Conservation (phyloP, 148 eudicot species). For the Pouteria glomerata region DNA sequence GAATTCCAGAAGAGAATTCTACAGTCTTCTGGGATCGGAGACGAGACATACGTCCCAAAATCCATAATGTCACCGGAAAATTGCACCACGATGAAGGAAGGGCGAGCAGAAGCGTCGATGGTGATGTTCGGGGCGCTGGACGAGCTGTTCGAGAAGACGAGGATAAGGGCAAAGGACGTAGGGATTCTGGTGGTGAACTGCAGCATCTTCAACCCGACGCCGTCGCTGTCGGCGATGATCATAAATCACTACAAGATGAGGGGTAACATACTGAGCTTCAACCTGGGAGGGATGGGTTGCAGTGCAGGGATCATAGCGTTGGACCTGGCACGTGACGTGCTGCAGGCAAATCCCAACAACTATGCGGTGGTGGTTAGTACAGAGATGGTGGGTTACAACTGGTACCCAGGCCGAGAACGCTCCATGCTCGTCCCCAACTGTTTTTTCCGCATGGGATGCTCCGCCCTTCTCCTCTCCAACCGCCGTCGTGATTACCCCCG, state of each 20-base stretch:
- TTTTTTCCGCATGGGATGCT: conserved; percentile 93
- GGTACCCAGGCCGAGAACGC: conserved; percentile 77
- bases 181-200: conserved; percentile 94
- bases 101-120: conserved; percentile 72
- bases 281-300: conserved; percentile 97
- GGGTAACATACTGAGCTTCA: conserved; percentile 85
- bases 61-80: conserved; percentile 47
- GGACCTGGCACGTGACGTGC: conserved; percentile 88
- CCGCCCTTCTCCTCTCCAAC: conserved; percentile 76
- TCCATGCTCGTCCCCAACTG: conserved; percentile 97
- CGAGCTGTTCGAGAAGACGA: conserved; percentile 76
- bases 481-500: conserved; percentile 70
- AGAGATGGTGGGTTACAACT: conserved; percentile 90
- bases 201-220: conserved; percentile 97
- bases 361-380: conserved; percentile 86
- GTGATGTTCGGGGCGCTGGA: conserved; percentile 95
- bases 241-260: conserved; percentile 96
- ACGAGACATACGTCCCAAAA: conserved; percentile 82
- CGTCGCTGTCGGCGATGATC: conserved; percentile 94
- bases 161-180: conserved; percentile 70
- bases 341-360: conserved; percentile 86
- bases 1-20: conserved; percentile 64
- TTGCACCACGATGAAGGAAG: conserved; percentile 78
- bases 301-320: conserved; percentile 78
- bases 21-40: conserved; percentile 71